A percentile compares a stretch with the other conserved stretches of the same genome.
These are phyloP conservation scores for Hamamelis virginiana DNA, from an alignment of 164 flowering plant species.

Conservation along the genomic window DNA sequence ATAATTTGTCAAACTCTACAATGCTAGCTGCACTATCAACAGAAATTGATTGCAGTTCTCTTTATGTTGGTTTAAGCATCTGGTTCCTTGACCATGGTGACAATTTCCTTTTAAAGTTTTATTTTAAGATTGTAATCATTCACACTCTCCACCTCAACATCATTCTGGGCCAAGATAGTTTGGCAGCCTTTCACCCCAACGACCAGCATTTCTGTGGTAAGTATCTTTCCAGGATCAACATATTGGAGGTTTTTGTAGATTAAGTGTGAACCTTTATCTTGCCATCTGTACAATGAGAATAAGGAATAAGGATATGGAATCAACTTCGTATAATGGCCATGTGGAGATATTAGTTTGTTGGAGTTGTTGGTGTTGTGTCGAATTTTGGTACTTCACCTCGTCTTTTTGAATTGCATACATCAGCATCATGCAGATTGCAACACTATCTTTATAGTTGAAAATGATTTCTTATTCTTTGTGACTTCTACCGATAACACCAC, in stretches of 20 bases:
- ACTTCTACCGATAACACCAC: too few relatives aligned
- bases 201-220: background rate
- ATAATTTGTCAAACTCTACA: too few relatives aligned
- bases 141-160: background rate
- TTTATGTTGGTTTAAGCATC: background rate
- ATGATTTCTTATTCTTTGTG: too few relatives aligned
- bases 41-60: too few relatives aligned
- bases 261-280: background rate
- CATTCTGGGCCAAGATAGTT: background rate
- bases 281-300: background rate
- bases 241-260: background rate
- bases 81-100: background rate
- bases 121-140: background rate
- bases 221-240: background rate
- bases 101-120: background rate
- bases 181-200: background rate
- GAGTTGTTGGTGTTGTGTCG: background rate
- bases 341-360: background rate
- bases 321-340: background rate
- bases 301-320: background rate
- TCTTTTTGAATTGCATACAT: background rate
- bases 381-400: background rate
- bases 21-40: too few relatives aligned
- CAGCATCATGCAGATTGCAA: background rate
- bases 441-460: background rate